Evolutionary conservation across 768 basidiomycete genomes (phyloP), one percentile per base, ranked within the genome.

Genomic region (Coprinopsis marcescibilis): DNA sequence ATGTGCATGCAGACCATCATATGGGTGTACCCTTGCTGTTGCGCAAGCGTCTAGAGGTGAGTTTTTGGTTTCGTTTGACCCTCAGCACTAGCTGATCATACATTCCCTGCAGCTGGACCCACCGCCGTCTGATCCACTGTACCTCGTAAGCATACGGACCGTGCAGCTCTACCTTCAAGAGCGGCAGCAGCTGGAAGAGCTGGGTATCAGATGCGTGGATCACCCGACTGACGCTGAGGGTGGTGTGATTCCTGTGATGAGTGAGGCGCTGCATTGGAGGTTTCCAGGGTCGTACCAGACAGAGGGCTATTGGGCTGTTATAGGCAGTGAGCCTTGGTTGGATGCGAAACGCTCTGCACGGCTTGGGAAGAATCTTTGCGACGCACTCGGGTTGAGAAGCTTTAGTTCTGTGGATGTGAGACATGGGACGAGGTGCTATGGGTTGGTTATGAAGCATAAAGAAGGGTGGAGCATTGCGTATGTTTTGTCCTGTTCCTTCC

Each of bases 1-100:
- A 98, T 60, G 76, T 86, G 54, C 95, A 96, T 57, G 94, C 77
- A 0, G 95, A 97, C 58, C 95, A 97, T 62, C 94, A 96, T 59
- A 75, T 85, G 32, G 94, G 95, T 6, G 61, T 94, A 26, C 73
- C 82, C 0, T 79, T 81, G 48, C 66, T 98, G 6, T 69, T 98
- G 14, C 69, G 78, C 0, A 78, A 83, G 67, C 75, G 95, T 45
- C 75, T 72, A 43, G 67, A 70, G 65, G 94, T 91, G 50, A 11
- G 58, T 51, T 15, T 25, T 7, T 10, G 2, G 30, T 24, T 38
- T 3, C 8, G 17, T 45, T 30, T 29, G 21, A 6, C 19, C 19
- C 36, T 27, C 2, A 48, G 26, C n/a, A 43, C n/a, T 29, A 3
- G 25, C 24, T 25, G 14, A 41, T 23, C 19, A 2, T 48, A n/a